These are phyloP conservation scores for Neurospora sp. DNA, from an alignment of 495 filamentous ascomycete species.

Conservation along the genomic window DNA sequence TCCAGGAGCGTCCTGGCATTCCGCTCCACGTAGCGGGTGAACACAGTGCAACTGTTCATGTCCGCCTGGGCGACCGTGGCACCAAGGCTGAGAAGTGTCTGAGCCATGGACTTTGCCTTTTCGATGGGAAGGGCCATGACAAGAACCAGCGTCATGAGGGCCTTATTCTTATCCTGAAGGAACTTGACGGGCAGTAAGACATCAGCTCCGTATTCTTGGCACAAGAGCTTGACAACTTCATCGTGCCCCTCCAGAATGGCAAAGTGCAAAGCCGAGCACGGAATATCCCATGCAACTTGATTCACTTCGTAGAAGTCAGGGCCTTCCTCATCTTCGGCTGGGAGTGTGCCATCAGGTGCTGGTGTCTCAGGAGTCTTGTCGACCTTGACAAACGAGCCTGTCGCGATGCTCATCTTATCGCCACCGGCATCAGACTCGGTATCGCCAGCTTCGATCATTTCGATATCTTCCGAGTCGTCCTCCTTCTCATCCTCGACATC, in stretches of 20 bases:
- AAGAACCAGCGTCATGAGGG: constrained; percentile 56
- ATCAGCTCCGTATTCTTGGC: constrained; percentile 66
- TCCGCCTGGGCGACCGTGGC: constrained; percentile 68
- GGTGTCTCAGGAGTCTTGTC: constrained; percentile 27
- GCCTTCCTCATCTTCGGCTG: constrained; percentile 50
- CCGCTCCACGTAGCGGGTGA: constrained; percentile 46
- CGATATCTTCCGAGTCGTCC: constrained; percentile 25
- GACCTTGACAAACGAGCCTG: constrained; percentile 62
- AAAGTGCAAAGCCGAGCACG: constrained; percentile 60
- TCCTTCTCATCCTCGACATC: constrained; percentile 9
- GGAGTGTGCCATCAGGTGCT: constrained; percentile 18
- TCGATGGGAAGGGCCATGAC: constrained; percentile 47
- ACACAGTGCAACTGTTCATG: constrained; percentile 42
- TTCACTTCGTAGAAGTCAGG: constrained; percentile 75
- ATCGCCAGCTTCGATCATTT: constrained; percentile 31
- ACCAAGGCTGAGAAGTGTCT: constrained; percentile 55
- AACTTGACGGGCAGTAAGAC: constrained; percentile 58
- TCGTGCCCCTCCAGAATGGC: constrained; percentile 64
- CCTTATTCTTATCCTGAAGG: constrained; percentile 33
- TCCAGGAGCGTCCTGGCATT: constrained; percentile 44
- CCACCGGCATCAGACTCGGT: constrained; percentile 25
- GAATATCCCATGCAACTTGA: constrained; percentile 63
- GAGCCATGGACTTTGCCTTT: constrained; percentile 49
- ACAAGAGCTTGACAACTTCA: constrained; percentile 56
- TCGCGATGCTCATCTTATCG: constrained; percentile 34